Evolutionary conservation across 176 grass and related monocot genomes (phyloP), one percentile per base, ranked within the genome.

Genomic region (Thinopyrum elongatum): DNA sequence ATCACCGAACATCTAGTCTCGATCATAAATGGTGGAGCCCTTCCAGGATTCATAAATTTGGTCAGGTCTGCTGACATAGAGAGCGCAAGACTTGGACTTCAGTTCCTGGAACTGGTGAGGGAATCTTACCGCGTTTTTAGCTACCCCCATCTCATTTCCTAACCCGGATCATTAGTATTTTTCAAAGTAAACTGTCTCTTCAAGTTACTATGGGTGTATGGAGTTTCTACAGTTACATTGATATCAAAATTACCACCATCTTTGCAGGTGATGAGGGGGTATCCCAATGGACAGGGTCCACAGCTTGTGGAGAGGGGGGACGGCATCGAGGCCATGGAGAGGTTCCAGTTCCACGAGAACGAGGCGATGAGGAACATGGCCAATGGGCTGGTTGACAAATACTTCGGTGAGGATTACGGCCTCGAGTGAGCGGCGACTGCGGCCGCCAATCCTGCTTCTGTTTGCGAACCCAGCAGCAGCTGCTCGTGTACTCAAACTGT

Each of bases 301-400:
- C 86, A 86, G 39, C 93, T 98, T 19, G 94, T 98, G 28, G 97
- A 98, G 82, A 78, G 58, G 75, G 90, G 91, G 89, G 92, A 98
- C 3, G 97, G 94, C 65, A 98, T 96, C 5, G 94, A 95, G 17
- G 94, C 94, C 14, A 98, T 96, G 94, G 97, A 98, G 80, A 94
- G 94, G 71, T 98, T 96, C 79, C 97, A 98, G 81, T 98, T 98
- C 86, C 97, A 98, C 46, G 97, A 96, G 89, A 98, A 98, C 36
- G 89, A 94, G 73, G 59, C 88, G 77, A 94, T 98, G 91, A 94
- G 94, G 84, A 95, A 88, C 86, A 92, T 95, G 97, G 97, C 97
- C 74, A 98, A 98, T 31, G 86, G 84, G 16, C 35, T 98, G 79
- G 90, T 98, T 8, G 94, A 98, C 65, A 95, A 92, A 70, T 96